A percentile compares a stretch with the other conserved stretches of the same genome.
Evolutionary conservation across 2,329 filamentous ascomycete genomes (phyloP).

Genomic region (Davidsoniella virescens): DNA sequence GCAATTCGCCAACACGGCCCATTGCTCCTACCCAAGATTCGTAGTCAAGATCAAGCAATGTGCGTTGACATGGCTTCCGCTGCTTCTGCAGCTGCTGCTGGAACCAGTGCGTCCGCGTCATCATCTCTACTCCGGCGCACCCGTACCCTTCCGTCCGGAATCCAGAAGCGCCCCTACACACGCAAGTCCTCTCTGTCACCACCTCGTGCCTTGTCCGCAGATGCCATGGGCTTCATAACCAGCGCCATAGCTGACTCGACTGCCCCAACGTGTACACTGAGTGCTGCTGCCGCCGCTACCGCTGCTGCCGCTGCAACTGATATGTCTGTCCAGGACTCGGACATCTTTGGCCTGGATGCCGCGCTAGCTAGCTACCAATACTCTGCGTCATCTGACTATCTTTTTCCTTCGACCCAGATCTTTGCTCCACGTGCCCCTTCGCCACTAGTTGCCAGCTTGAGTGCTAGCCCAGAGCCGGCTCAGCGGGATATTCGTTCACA

Average conservation of each 20-base stretch:
- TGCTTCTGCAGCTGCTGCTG: conserved; percentile 21
- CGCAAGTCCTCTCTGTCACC: neutral
- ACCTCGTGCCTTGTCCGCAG: neutral
- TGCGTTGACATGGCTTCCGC: conserved; percentile 32
- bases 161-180: conserved; percentile 3
- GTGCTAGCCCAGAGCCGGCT: neutral
- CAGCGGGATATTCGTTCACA: neutral
- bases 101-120: conserved; percentile 17
- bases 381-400: neutral
- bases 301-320: neutral
- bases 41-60: conserved; percentile 63
- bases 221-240: neutral
- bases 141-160: neutral
- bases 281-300: neutral
- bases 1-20: conserved; percentile 67
- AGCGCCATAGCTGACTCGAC: neutral
- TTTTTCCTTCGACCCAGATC: conserved; percentile 4
- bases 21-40: conserved; percentile 69
- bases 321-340: neutral
- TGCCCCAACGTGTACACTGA: neutral
- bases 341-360: neutral
- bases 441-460: conserved; percentile 21
- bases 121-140: conserved; percentile 18
- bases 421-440: conserved; percentile 28
- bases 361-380: neutral